These are phyloP conservation scores for Cichorium intybus DNA, from an alignment of 140 eudicot species.

Conservation along the genomic window DNA sequence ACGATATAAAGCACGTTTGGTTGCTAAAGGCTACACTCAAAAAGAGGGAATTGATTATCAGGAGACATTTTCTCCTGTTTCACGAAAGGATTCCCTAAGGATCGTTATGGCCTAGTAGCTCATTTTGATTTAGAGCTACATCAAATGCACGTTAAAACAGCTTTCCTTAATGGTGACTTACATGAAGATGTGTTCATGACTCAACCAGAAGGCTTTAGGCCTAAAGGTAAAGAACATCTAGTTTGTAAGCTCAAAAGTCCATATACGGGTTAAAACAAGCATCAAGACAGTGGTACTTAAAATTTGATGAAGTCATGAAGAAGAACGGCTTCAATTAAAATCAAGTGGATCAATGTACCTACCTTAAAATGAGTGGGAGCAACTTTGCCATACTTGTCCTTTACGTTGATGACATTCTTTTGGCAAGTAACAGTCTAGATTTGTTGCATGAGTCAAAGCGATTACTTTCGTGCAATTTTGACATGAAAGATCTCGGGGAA, in stretches of 20 bases:
- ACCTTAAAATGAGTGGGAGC: no score
- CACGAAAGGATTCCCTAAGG: not conserved
- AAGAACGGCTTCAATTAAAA: not conserved
- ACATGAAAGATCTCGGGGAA: slow-evolving; percentile 17
- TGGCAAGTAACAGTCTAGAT: not conserved
- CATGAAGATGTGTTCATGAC: slow-evolving; percentile 1
- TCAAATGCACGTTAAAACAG: not conserved
- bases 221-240: no score
- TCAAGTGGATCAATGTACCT: no score
- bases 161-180: slow-evolving; percentile 1
- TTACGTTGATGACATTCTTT: no score
- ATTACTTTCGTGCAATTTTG: not conserved
- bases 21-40: no score
- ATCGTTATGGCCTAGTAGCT: not conserved
- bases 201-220: no score
- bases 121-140: not conserved
- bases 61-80: not conserved
- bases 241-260: no score
- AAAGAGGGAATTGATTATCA: not conserved
- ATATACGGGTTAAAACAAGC: no score
- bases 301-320: not conserved
- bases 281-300: not conserved
- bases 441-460: slow-evolving; percentile 6
- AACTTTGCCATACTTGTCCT: no score
- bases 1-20: no score